These are phyloP conservation scores for Coemansia sp. DNA, from an alignment of 192 early-diverging fungal species.

Conservation along the genomic window DNA sequence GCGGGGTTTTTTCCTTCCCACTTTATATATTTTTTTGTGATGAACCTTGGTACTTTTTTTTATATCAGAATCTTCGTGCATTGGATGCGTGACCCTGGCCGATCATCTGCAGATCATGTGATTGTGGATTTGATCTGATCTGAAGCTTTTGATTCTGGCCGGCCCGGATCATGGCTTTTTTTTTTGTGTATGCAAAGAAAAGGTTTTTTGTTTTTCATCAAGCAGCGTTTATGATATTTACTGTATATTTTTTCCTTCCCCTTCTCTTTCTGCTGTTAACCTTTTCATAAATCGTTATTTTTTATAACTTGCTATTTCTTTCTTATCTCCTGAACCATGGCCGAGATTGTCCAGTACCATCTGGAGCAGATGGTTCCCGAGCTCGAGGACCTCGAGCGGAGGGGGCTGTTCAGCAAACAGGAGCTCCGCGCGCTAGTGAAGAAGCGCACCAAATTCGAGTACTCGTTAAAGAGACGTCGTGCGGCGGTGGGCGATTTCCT, in stretches of 20 bases:
- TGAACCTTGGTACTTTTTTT: background rate
- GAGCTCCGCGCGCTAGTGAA: constrained; percentile 90
- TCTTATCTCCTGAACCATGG: constrained; percentile 61
- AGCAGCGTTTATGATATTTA: background rate
- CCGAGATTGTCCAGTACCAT: constrained; percentile 84
- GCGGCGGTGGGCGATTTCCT: constrained; percentile 76
- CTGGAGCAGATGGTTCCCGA: constrained; percentile 94
- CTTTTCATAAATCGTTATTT: too few species aligned
- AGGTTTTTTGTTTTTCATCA: background rate
- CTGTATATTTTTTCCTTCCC: background rate
- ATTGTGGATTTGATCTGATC: background rate
- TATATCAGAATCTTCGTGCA: background rate
- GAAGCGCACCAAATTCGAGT: constrained; percentile 87
- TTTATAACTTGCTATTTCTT: background rate
- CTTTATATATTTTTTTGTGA: background rate
- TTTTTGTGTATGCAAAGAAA: background rate
- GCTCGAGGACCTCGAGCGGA: constrained; percentile 83
- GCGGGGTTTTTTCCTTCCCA: too few species aligned
- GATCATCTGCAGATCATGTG: constrained; percentile 1
- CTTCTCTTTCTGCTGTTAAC: background rate
- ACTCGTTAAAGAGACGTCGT: constrained; percentile 78
- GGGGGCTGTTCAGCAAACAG: constrained; percentile 73
- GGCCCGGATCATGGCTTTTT: background rate
- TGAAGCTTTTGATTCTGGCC: background rate
- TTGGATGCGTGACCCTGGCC: constrained; percentile 3